Base-by-base conservation (phyloP, 495 filamentous ascomycete species). In the Talaromyces trachyspermus region DNA sequence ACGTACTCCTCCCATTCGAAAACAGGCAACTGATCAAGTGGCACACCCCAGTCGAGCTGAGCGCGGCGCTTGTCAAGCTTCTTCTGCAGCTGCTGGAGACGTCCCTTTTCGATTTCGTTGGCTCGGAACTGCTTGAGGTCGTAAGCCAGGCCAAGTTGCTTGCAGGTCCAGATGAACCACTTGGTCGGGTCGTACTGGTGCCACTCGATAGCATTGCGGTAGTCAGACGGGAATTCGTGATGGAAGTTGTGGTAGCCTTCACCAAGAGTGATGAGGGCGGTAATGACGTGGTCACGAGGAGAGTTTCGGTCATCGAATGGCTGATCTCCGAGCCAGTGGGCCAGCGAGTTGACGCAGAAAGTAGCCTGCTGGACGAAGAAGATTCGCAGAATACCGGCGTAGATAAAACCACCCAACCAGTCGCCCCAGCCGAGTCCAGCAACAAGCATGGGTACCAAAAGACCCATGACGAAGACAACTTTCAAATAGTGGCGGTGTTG, bases 211-310 rank as follows among this genome's bases (percentile, higher is more conserved):
- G 91, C 92, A 66, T 98, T 98, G 63, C 92, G 88, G 84, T 95
- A 96, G 67, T 98, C 92, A 11, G 88, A 94, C 44, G 92, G 92
- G 74, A 98, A 98, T 63, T 98, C 92, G 77, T 98, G 92, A 75
- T 98, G 92, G 82, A 98, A 98, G 75, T 95, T 95, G 78, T 97
- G 90, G 74, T 98, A 98, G 43, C 92, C 92, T 67, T 98, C 92
- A 41, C 92, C 92, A 23, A 98, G 88, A 38, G 92, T 98, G 47
- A 94, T 86, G 10, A 98, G 70, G 40, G 92, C 92, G 36, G 92
- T 98, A 67, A 98, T 83, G 60, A 95, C 79, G 68, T 96, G 92
- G 62, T 98, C 92, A 60, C 92, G 86, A 52, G 92, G 92, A 48
- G 86, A 92, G 81, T 98, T 96, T 66, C 90, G 89, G 80, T 98